phyloP scores from a whole-genome alignment of 768 basidiomycete species.

The Mycena maculata region DNA sequence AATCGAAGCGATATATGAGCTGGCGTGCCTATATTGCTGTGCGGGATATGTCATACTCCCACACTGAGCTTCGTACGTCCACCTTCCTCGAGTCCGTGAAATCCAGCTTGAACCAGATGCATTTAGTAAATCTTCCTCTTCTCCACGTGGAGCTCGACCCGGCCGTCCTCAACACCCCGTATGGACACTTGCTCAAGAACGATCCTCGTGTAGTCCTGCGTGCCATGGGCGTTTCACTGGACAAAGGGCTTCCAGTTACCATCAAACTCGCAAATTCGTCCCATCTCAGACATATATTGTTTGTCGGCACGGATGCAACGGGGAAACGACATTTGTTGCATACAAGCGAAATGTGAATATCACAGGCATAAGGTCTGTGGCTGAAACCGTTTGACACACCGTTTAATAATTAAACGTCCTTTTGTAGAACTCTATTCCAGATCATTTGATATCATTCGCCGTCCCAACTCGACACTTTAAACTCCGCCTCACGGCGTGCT shows the following conservation, averaged over 20 bases:
- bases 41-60: slow-evolving; percentile 9
- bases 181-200: slow-evolving; percentile 19
- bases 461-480: too few species aligned
- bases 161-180: slow-evolving; percentile 5
- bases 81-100: not conserved
- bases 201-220: slow-evolving; percentile 14
- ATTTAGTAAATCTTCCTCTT: slow-evolving; percentile 17
- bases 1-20: slow-evolving; percentile 13
- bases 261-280: slow-evolving; percentile 17
- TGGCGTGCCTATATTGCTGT: slow-evolving; percentile 22
- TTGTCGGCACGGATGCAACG: slow-evolving; percentile 9
- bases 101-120: not conserved
- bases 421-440: too few species aligned
- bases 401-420: not conserved
- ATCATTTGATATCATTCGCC: too few species aligned
- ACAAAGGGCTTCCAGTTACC: slow-evolving; percentile 19
- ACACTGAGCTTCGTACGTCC: slow-evolving; percentile 2
- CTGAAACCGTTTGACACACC: not conserved
- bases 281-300: slow-evolving; percentile 10
- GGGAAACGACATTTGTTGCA: slow-evolving; percentile 17
- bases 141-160: slow-evolving; percentile 22
- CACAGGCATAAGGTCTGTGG: not conserved
- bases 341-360: not conserved
- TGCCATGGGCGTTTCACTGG: slow-evolving; percentile 25
- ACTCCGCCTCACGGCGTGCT: too few species aligned